Conservation (phyloP, 139 green algal species). For the Chlorella sp. region DNA sequence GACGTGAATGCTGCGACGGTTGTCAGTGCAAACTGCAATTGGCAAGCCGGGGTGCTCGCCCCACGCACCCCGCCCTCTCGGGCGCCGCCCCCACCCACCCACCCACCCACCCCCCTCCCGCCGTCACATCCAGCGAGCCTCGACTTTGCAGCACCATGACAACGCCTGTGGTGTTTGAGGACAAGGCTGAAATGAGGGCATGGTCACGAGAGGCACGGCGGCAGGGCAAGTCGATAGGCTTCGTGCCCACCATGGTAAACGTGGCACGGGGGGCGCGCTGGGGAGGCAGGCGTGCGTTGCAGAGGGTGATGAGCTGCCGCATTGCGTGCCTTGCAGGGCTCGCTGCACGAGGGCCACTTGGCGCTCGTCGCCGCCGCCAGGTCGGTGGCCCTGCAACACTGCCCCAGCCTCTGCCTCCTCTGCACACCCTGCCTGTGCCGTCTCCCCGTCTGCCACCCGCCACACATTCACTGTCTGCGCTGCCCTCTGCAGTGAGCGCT, state of each 20-base stretch:
- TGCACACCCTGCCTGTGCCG: neutral
- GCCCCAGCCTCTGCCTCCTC: neutral
- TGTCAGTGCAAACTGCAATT: no score
- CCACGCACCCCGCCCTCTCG: no score
- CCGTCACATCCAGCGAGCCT: no score
- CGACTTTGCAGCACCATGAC: constrained; percentile 16
- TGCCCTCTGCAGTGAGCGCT: constrained; percentile 55
- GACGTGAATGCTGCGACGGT: no score
- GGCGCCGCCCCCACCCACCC: no score
- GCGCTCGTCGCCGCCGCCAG: constrained; percentile 78
- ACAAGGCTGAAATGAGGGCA: constrained; percentile 69
- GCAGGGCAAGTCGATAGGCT: constrained; percentile 69
- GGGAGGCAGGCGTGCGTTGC: no score
- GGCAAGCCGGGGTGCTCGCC: no score
- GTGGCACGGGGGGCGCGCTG: no score
- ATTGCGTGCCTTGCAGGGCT: constrained; percentile 67
- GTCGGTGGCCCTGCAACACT: constrained; percentile 32
- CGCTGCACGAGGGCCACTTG: constrained; percentile 94
- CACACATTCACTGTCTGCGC: neutral
- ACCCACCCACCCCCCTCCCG: no score
- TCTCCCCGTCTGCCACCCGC: neutral
- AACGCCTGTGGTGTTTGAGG: constrained; percentile 34
- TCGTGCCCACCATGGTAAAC: constrained; percentile 99
- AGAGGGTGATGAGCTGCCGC: neutral
- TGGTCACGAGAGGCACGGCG: constrained; percentile 66